Percentiles rank a stretch among this genome's conserved stretches.
phyloP scores from a whole-genome alignment of 352 stramenopile species.

The Globisporangium emineosum region DNA sequence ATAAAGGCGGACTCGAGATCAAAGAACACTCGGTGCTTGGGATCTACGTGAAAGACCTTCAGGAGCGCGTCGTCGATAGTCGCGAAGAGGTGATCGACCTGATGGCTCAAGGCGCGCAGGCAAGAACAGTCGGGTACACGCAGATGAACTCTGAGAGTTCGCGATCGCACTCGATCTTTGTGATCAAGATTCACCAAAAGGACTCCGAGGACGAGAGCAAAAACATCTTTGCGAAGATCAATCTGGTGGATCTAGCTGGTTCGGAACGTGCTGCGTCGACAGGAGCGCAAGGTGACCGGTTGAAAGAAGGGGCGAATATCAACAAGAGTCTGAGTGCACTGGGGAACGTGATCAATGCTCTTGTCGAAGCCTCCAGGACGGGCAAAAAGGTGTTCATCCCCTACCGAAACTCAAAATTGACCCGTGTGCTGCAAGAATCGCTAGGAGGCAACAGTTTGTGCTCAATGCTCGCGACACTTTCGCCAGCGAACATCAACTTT shows the following conservation, averaged over 20 bases:
- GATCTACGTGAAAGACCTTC: conserved; percentile 93
- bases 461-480: conserved; percentile 94
- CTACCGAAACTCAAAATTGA: conserved; percentile 95
- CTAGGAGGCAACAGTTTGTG: conserved; percentile 93
- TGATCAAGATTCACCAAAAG: conserved; percentile 95
- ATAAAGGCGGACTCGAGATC: conserved; percentile 88
- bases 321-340: conserved; percentile 93
- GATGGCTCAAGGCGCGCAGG: conserved; percentile 65
- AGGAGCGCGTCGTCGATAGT: conserved; percentile 85
- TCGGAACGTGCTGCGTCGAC: conserved; percentile 91
- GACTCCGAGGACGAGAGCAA: conserved; percentile 80
- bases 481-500: conserved; percentile 93
- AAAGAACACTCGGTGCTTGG: conserved; percentile 93
- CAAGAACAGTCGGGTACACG: conserved; percentile 79
- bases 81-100: conserved; percentile 83
- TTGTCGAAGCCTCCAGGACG: conserved; percentile 78
- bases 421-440: conserved; percentile 89
- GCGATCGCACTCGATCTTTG: conserved; percentile 95
- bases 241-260: conserved; percentile 93
- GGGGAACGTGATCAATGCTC: conserved; percentile 92
- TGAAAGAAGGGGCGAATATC: conserved; percentile 94
- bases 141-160: conserved; percentile 94
- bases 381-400: conserved; percentile 91
- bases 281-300: conserved; percentile 81
- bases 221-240: conserved; percentile 92